Evolutionary conservation across 208 protist species (phyloP).

Genomic region (Leishmania turanica): DNA sequence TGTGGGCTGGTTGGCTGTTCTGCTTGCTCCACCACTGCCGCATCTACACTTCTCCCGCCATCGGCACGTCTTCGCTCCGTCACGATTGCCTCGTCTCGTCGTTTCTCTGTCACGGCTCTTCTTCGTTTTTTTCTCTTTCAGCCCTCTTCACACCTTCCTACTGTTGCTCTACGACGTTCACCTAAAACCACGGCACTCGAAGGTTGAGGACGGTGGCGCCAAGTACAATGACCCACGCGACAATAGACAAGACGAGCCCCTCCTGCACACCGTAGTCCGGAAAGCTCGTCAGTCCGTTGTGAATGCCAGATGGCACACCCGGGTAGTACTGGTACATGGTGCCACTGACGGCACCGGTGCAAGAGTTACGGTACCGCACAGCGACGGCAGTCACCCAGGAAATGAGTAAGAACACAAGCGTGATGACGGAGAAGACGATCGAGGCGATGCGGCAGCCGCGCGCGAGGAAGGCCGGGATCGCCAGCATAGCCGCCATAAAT

Average conservation of each 20-base stretch:
- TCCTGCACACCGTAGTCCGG: conserved; percentile 53
- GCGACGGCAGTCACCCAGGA: conserved; percentile 54
- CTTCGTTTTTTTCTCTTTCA: neutral
- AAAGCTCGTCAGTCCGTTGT: conserved; percentile 47
- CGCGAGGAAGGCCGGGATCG: conserved; percentile 40
- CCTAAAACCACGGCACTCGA: conserved; percentile 39
- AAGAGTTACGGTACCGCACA: conserved; percentile 43
- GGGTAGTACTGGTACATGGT: conserved; percentile 38
- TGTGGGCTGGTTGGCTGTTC: neutral
- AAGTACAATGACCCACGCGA: conserved; percentile 44
- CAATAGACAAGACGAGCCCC: conserved; percentile 47
- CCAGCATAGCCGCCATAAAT: conserved; percentile 40
- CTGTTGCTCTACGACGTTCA: neutral
- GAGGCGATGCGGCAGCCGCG: conserved; percentile 45
- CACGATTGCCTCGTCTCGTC: neutral
- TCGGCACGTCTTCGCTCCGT: neutral
- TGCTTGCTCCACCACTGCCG: neutral
- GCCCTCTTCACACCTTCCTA: neutral
- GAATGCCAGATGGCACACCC: conserved; percentile 52
- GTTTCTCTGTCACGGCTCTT: neutral
- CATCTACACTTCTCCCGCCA: too few species aligned
- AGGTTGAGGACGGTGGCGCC: conserved; percentile 46
- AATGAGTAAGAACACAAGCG: conserved; percentile 42
- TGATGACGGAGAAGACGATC: conserved; percentile 36
- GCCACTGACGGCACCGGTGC: conserved; percentile 13